Evolutionary conservation across 2,329 filamentous ascomycete genomes (phyloP).

Genomic region (Chalaropsis ovoidea): DNA sequence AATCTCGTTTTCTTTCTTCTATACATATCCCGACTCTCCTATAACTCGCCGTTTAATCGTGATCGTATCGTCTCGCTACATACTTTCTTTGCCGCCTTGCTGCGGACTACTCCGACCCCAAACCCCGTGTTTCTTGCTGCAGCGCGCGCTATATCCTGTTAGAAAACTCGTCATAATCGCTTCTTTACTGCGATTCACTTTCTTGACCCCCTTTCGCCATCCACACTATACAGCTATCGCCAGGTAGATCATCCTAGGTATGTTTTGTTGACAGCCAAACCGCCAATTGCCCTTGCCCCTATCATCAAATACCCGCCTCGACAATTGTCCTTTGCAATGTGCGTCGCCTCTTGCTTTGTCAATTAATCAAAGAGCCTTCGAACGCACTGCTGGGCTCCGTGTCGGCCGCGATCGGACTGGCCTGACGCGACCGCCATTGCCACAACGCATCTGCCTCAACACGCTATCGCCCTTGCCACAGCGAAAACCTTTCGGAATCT

Average conservation of each 20-base stretch:
- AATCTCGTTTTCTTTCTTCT: neutral
- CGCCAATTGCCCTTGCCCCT: neutral
- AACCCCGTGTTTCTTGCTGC: neutral
- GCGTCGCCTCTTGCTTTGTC: neutral
- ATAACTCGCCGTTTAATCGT: neutral
- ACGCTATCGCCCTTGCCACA: neutral
- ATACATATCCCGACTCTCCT: neutral
- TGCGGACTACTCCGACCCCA: neutral
- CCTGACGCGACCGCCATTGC: neutral
- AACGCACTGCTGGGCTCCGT: neutral
- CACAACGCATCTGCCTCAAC: neutral
- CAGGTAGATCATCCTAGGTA: slow-evolving; percentile 10
- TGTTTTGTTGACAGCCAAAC: neutral
- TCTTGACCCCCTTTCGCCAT: neutral
- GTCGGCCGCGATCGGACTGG: neutral
- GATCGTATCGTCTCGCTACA: neutral
- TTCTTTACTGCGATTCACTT: neutral
- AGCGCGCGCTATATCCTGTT: neutral
- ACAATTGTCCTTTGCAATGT: neutral
- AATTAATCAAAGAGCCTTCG: neutral
- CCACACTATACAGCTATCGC: neutral
- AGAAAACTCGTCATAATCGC: neutral
- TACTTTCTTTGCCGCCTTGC: neutral
- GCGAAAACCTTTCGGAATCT: neutral
- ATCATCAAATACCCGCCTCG: slow-evolving; percentile 10